Base-by-base conservation (phyloP, 768 basidiomycete genomes). In the Lactifluus echinatus region DNA sequence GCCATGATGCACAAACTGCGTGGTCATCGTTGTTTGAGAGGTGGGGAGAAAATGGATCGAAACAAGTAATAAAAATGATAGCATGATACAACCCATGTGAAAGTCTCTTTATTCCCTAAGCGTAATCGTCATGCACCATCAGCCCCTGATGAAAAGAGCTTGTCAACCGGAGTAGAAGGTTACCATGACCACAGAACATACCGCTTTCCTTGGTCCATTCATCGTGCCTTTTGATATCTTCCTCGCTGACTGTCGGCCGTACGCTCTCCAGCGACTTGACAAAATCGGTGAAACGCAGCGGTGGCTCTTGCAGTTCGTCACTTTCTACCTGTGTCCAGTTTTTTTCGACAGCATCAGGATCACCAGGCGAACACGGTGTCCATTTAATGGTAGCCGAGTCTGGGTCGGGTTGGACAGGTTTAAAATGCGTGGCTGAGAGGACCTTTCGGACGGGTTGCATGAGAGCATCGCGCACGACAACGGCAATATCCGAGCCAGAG, bases 401-500 rank as follows among this genome's bases (percentile, higher is more conserved):
- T 28, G 68, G 72, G 49, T 46, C 62, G 14, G 68, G 65, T 8
- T 67, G 54, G 23, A 82, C 75, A 31, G 71, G 75, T 68, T 93
- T 93, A 74, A 99, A 99, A 71, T 99, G 95, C 0, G 93, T 96
- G 2, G 96, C 93, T 21, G 85, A 83, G 48, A 97, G 81, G 44
- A 99, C 92, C 69, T 99, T 98, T 52, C 95, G 84, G 14, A 99
- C 90, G 1, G 95, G 95, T 68, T 98, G 94, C 95, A 98, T 99
- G 61, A 99, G 79, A 0, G 95, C 94, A 66, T 98, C 95, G 55
- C 93, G 86, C 24, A 97, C 95, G 50, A 95, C 77, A 62, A 94
- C 87, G 2, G 94, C 83, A 50, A 99, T 93, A 73, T 98, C 95
- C 8, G 91, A 93, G 8, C 95, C 95, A 29, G 93, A 92, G 69